phyloP scores from a whole-genome alignment of 495 filamentous ascomycete genomes.

The Rhypophila decipiens region DNA sequence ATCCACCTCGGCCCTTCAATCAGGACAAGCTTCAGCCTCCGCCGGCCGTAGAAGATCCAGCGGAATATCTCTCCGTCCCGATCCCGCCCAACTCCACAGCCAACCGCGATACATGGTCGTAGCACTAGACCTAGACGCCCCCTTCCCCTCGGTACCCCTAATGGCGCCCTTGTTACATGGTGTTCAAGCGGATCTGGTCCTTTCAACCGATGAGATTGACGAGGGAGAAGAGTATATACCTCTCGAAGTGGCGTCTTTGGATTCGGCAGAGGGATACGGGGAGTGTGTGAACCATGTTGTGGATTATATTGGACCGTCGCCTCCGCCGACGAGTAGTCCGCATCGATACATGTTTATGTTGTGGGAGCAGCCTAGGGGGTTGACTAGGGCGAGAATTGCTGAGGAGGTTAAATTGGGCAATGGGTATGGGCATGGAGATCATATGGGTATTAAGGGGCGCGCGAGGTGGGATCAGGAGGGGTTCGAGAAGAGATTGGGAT shows the following conservation, averaged over 20 bases:
- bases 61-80: not conserved
- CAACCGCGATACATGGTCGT: constrained; percentile 41
- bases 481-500: constrained; percentile 39
- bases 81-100: not conserved
- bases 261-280: not conserved
- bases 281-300: too few species aligned
- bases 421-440: constrained; percentile 23
- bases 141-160: constrained; percentile 45
- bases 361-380: constrained; percentile 48
- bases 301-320: constrained; percentile 42
- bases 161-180: constrained; percentile 43
- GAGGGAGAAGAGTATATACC: constrained; percentile 14
- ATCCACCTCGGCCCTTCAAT: too few species aligned
- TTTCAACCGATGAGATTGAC: constrained; percentile 6
- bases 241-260: not conserved
- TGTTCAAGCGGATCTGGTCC: constrained; percentile 34
- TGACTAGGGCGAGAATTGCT: constrained; percentile 38
- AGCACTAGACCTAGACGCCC: constrained; percentile 46
- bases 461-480: constrained; percentile 48
- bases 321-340: constrained; percentile 43
- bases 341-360: constrained; percentile 54
- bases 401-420: constrained; percentile 26
- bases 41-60: not conserved
- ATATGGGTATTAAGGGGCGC: constrained; percentile 31
- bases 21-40: too few species aligned